Base-by-base conservation (phyloP, 495 filamentous ascomycete species). In the Thermochaetoides thermophila region DNA sequence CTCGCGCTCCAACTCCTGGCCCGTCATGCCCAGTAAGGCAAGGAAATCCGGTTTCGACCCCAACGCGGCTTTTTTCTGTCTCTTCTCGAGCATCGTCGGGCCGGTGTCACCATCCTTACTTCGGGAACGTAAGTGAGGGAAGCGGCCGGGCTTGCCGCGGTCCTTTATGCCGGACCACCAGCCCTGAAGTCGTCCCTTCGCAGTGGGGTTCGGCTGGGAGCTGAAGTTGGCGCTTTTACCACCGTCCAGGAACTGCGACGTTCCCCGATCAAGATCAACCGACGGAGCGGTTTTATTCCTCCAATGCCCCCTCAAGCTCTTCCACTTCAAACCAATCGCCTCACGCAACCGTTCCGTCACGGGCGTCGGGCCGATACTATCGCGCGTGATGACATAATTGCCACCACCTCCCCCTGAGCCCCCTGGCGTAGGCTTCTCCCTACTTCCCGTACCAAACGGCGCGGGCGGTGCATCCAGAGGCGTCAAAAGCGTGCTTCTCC, bases 201-300 rank as follows among this genome's bases (percentile, higher is more conserved):
- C 32, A 25, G 43, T 47, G 13, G 35, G 43, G 11, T 39, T 34
- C 55, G 56, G 32, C 59, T 63, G 41, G 60, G 57, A 2, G 25
- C n/a, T 24, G 31, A n/a, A n/a, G n/a, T n/a, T n/a, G n/a, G n/a
- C n/a, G n/a, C n/a, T 35, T 19, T 34, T 45, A 26, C 34, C 42
- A 8, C 57, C 43, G 11, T 63, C 56, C 17, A 65, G 51, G 41
- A 67, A 69, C 37, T 68, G 66, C 3, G 64, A 69, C 37, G 57
- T 66, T 9, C 64, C 62, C 23, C 60, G 49, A 46, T 68, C 55
- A 19, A 67, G 48, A 37, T 68, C 63, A 20, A 66, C 60, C 16
- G 57, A 66, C 0, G 58, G 61, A 6, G 52, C 49, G 5, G 52
- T 52, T 16, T 54, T 48, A 12, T 57, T 42, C 18, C 46, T 46